These are phyloP conservation scores for Helichrysum umbraculigerum DNA, from an alignment of 129 eudicot species.

Conservation along the genomic window DNA sequence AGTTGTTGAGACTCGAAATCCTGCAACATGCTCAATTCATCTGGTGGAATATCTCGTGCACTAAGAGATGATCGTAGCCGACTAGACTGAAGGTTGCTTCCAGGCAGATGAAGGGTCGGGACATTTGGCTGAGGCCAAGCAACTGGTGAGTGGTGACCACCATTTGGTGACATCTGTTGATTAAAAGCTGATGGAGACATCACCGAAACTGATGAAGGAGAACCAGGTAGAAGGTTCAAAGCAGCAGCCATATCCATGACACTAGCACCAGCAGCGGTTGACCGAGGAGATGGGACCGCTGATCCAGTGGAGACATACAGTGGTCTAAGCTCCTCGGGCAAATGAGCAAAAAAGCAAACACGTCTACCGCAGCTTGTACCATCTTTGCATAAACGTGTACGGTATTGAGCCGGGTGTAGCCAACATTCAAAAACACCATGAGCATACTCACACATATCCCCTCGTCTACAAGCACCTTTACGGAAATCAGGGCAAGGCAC, in stretches of 20 bases:
- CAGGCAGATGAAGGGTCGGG: slow-evolving; percentile 86
- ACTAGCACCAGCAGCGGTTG: slow-evolving; percentile 57
- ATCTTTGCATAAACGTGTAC: slow-evolving; percentile 83
- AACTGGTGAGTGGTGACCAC: slow-evolving; percentile 48
- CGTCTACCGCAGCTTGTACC: slow-evolving; percentile 75
- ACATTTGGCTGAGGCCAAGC: slow-evolving; percentile 87
- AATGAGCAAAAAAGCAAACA: slow-evolving; percentile 88
- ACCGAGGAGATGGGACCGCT: slow-evolving; percentile 81
- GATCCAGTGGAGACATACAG: slow-evolving; percentile 82
- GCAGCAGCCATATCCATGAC: slow-evolving; percentile 94
- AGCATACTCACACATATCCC: slow-evolving; percentile 91
- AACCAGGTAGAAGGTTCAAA: slow-evolving; percentile 79
- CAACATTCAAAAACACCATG: slow-evolving; percentile 97
- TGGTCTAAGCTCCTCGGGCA: slow-evolving; percentile 76
- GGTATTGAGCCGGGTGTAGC: slow-evolving; percentile 93
- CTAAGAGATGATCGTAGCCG: slow-evolving; percentile 83
- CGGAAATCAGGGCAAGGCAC: slow-evolving; percentile 90
- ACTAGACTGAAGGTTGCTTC: slow-evolving; percentile 85
- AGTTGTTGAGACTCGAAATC: slow-evolving; percentile 66
- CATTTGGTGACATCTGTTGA: slow-evolving; percentile 79
- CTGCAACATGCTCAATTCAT: slow-evolving; percentile 58
- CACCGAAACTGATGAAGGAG: slow-evolving; percentile 62
- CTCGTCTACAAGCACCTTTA: slow-evolving; percentile 88
- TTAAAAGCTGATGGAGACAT: slow-evolving; percentile 76
- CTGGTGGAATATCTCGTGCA: slow-evolving; percentile 83